Conservation (phyloP, 164 flowering plant species). For the Malania oleifera region DNA sequence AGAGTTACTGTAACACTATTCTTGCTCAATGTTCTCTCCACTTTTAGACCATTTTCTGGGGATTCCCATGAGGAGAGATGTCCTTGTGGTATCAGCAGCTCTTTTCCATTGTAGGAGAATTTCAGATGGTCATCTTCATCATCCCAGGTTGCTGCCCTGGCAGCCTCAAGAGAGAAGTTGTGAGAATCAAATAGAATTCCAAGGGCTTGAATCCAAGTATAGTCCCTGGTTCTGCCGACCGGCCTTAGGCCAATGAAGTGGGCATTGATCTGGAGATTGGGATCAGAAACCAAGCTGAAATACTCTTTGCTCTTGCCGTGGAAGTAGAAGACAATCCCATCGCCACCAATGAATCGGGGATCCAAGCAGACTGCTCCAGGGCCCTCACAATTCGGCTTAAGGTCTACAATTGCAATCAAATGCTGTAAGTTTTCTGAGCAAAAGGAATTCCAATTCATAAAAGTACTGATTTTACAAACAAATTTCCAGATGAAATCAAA, state of each 20-base stretch:
- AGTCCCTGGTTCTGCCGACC: neutral
- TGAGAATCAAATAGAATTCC: neutral
- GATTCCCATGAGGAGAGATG: slow-evolving; percentile 10
- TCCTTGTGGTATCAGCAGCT: slow-evolving; percentile 22
- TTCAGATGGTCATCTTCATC: neutral
- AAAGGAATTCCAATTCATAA: no score
- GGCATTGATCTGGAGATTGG: neutral
- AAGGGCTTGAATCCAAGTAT: neutral
- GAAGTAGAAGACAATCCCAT: slow-evolving; percentile 2
- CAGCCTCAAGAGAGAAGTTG: neutral
- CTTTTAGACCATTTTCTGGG: neutral
- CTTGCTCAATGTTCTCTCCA: slow-evolving; percentile 31
- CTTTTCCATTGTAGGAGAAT: neutral
- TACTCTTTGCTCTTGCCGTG: neutral
- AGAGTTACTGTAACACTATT: slow-evolving; percentile 34
- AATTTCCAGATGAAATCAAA: no score
- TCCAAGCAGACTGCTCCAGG: slow-evolving; percentile 2
- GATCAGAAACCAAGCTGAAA: neutral
- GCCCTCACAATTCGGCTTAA: neutral
- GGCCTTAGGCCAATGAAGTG: neutral
- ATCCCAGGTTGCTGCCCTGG: neutral
- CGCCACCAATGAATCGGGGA: neutral
- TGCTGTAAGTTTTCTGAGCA: no score
- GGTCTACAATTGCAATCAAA: neutral
- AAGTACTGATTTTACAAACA: no score